Conservation (phyloP, 306 rosid species). For the Gastrolobium villosum region DNA sequence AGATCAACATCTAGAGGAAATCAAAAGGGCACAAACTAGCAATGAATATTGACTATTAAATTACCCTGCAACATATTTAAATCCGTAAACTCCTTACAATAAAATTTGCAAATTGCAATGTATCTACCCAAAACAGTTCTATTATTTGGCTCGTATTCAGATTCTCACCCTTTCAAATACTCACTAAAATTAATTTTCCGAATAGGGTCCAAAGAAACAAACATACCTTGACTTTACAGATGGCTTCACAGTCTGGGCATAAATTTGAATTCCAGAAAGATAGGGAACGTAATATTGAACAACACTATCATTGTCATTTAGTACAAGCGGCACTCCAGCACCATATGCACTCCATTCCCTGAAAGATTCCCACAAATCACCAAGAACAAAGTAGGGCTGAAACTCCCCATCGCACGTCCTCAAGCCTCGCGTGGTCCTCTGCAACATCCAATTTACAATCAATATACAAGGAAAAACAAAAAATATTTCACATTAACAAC, state of each 20-base stretch:
- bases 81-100: slow-evolving; percentile 20
- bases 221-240: slow-evolving; percentile 70
- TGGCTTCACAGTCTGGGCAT: slow-evolving; percentile 57
- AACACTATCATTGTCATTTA: slow-evolving; percentile 75
- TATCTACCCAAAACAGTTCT: slow-evolving; percentile 25
- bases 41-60: not conserved
- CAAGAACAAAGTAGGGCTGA: slow-evolving; percentile 83
- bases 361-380: slow-evolving; percentile 92
- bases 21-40: not conserved
- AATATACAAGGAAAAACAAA: not conserved
- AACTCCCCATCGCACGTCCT: slow-evolving; percentile 59
- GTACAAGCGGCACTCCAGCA: slow-evolving; percentile 89
- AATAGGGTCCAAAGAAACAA: slow-evolving; percentile 6
- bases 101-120: slow-evolving; percentile 10
- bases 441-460: slow-evolving; percentile 51
- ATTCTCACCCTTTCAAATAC: slow-evolving; percentile 22
- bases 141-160: slow-evolving; percentile 6
- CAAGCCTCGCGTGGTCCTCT: slow-evolving; percentile 68
- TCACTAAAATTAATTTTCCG: not conserved
- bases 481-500: not conserved
- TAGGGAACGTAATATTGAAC: slow-evolving; percentile 90
- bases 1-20: slow-evolving; percentile 28
- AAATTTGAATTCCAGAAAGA: slow-evolving; percentile 90
- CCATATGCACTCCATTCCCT: slow-evolving; percentile 98
- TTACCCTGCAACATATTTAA: slow-evolving; percentile 14